phyloP scores from a whole-genome alignment of 805 yeast species.

The Sugiyamaella boreocaroliniensis region DNA sequence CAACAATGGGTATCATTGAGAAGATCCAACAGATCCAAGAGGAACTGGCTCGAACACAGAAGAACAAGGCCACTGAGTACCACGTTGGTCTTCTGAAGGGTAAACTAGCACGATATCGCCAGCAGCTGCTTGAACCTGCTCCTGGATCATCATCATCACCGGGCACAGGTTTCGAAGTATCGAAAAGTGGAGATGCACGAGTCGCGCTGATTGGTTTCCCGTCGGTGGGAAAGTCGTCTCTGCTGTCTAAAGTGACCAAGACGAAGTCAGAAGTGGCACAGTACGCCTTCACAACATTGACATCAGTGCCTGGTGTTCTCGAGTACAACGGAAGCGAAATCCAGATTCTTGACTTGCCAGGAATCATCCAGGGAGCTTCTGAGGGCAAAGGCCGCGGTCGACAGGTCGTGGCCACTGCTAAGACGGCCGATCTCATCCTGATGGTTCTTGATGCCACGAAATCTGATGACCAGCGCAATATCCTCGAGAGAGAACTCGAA shows the following conservation, averaged over 20 bases:
- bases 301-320: conserved; percentile 93
- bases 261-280: conserved; percentile 93
- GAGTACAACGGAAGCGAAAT: conserved; percentile 96
- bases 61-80: conserved; percentile 96
- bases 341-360: conserved; percentile 95
- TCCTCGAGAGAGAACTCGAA: conserved; percentile 83
- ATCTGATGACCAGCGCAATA: conserved; percentile 79
- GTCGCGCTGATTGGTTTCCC: conserved; percentile 95
- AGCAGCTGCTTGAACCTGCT: conserved; percentile 86
- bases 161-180: conserved; percentile 89
- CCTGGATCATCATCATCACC: conserved; percentile 62
- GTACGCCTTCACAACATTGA: conserved; percentile 91
- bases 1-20: conserved; percentile 37
- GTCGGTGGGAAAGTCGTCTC: conserved; percentile 93
- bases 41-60: conserved; percentile 91
- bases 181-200: conserved; percentile 93
- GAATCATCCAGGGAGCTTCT: conserved; percentile 92
- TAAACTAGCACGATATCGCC: conserved; percentile 84
- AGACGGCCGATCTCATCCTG: conserved; percentile 85
- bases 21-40: conserved; percentile 85
- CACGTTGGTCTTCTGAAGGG: conserved; percentile 93
- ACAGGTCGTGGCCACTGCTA: conserved; percentile 93
- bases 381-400: conserved; percentile 98
- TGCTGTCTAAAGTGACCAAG: conserved; percentile 80
- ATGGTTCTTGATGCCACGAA: conserved; percentile 97